Evolutionary conservation across 352 stramenopile species (phyloP), one percentile per base, ranked within the genome.

Genomic region (Globisporangium cederbergense): DNA sequence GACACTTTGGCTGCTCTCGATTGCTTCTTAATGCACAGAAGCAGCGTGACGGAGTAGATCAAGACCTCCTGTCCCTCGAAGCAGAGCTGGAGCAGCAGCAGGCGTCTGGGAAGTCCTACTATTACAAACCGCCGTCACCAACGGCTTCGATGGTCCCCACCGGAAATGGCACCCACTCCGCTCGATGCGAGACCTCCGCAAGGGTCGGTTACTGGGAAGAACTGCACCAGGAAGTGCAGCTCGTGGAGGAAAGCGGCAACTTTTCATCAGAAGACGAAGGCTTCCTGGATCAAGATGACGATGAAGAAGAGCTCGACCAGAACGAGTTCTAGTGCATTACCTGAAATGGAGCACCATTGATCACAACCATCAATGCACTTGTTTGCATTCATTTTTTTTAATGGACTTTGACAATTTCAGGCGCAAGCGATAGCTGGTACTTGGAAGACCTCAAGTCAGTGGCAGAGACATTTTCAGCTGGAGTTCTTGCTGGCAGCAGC

Each of bases 221-320:
- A 60, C 63, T 92, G 38, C 81, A 90, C 36, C 76, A 85, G 62
- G 74, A 86, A 42, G 73, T 90, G 59, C 70, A 90, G 64, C 75
- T 90, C 28, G 81, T 92, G n/a, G 83, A 92, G 43, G 83, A 92
- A 52, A 85, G 74, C 57, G 81, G 81, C 1, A 71, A 75, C 11
- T 92, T 89, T 50, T 92, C 83, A 14, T 92, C 83, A 0, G 79
- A 90, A 60, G 82, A 89, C 55, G 81, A 91, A 49, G 65, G 61
- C 0, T 66, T 67, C 14, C 50, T 63, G 11, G 47, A 53, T 32
- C 34, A 34, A 36, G 40, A 40, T 22, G 60, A 55, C 16, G 13
- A 52, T 10, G 53, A 49, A 16, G 53, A 49, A 16, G 54, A 58
- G 18, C 11, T 13, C 28, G 52, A 45, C 18, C 52, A 8, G 3